Conservation (phyloP, 345 rosid species). For the Euphorbia lathyris region DNA sequence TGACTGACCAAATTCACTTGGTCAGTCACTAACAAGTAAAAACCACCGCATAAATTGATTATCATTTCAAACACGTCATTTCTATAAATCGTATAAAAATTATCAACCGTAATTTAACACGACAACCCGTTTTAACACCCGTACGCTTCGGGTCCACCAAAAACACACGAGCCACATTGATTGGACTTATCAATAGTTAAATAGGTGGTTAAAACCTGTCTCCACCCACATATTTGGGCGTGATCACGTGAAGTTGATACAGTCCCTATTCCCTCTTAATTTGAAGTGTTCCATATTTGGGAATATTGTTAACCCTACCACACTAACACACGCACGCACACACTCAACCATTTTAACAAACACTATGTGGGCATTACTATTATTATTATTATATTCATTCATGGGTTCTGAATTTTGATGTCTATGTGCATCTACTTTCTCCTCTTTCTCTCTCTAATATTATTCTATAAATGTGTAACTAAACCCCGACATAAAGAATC, state of each 20-base stretch:
- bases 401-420: not conserved
- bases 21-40: too few species aligned
- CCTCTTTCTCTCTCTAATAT: conserved; percentile 4
- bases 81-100: not conserved
- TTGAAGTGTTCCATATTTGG: not conserved
- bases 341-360: not conserved
- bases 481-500: conserved; percentile 45
- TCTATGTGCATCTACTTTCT: conserved; percentile 8
- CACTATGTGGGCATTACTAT: not conserved
- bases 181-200: not conserved
- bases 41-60: too few species aligned
- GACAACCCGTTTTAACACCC: too few species aligned
- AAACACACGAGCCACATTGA: conserved; percentile 3
- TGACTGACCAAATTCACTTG: too few species aligned
- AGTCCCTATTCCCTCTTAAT: conserved; percentile 12
- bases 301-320: conserved; percentile 23
- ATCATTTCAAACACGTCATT: too few species aligned
- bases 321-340: conserved; percentile 5
- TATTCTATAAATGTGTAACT: conserved; percentile 25
- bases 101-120: too few species aligned
- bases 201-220: conserved; percentile 5
- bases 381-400: not conserved
- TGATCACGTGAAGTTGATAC: conserved; percentile 37
- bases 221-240: not conserved
- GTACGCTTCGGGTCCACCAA: conserved; percentile 9